Evolutionary conservation across 805 yeast species (phyloP).

Genomic region (Millerago galiae): DNA sequence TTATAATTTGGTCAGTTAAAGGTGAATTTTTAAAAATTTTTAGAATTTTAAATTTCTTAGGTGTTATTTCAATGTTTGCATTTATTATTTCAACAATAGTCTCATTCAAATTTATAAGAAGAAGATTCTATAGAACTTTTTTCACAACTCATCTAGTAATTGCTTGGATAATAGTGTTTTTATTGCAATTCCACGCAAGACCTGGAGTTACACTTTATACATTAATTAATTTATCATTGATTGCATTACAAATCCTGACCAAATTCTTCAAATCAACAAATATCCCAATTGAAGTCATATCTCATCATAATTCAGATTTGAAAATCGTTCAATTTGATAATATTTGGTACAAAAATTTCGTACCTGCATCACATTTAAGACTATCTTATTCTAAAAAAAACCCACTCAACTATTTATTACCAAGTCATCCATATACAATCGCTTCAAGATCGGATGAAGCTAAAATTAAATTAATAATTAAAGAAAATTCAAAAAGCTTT

Average conservation of each 20-base stretch:
- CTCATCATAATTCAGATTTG: slow-evolving; percentile 17
- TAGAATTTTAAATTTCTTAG: slow-evolving; percentile 41
- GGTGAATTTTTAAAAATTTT: slow-evolving; percentile 31
- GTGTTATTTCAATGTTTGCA: slow-evolving; percentile 37
- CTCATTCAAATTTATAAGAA: slow-evolving; percentile 45
- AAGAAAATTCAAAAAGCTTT: slow-evolving; percentile 31
- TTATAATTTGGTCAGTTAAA: slow-evolving; percentile 40
- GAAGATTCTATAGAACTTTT: slow-evolving; percentile 43
- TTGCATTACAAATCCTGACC: slow-evolving; percentile 32
- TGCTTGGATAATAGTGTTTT: slow-evolving; percentile 36
- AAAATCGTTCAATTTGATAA: slow-evolving; percentile 23
- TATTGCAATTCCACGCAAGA: slow-evolving; percentile 58
- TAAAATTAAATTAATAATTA: slow-evolving; percentile 38
- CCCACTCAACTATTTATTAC: slow-evolving; percentile 40
- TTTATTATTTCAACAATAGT: slow-evolving; percentile 34
- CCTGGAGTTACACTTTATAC: slow-evolving; percentile 49
- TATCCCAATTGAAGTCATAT: slow-evolving; percentile 12
- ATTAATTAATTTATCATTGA: slow-evolving; percentile 22
- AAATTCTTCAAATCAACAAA: slow-evolving; percentile 24
- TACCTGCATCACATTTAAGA: slow-evolving; percentile 57
- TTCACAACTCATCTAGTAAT: slow-evolving; percentile 51
- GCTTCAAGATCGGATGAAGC: slow-evolving; percentile 38
- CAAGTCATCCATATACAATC: slow-evolving; percentile 67
- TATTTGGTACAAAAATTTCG: slow-evolving; percentile 21
- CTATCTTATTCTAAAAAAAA: slow-evolving; percentile 32